Base-by-base conservation (phyloP, 176 grass and related monocot species). In the Oryza brachyantha region DNA sequence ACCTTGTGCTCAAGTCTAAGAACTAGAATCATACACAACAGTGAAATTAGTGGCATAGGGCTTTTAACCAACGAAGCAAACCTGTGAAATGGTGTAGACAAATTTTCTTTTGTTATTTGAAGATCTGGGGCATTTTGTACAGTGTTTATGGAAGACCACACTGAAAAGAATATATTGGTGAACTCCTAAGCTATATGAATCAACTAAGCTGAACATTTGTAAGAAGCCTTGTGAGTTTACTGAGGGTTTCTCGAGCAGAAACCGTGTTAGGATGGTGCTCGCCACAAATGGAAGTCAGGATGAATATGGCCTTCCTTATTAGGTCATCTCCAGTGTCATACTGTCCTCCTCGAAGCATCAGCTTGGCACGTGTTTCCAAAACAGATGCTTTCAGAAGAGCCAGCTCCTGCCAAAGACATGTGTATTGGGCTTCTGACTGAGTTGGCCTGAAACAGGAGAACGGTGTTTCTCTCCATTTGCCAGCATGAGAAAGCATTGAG, bases 151-250 rank as follows among this genome's bases (percentile, higher is more conserved):
- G 66, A 76, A 83, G 67, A 57, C 45, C 75, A 84, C 64, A 76
- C 58, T 80, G 55, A 90, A 90, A 90, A 90, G 84, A 87, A 90
- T 87, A 84, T 78, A 86, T 80, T 69, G 73, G 75, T 88, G 81
- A 84, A 84, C 48, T 80, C 54, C 79, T 90, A 90, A 90, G 73
- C 84, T 90, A 85, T 86, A 83, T 76, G 62, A 79, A 90, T 93
- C 82, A 94, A 94, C 89, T 97, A 90, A 94, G 80, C 76, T 92
- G 91, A 81, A 94, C 90, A 83, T 90, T 94, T 85, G 92, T 93
- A 80, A 98, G 89, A 87, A 98, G 96, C 78, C 96, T 90, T 71
- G 92, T 98, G 75, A 98, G 87, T 93, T 90, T 98, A 94, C 96
- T 84, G 37, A 98, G 90, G 38, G 90, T 94, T 80, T 98, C 90